These are phyloP conservation scores for Triglochin maritima DNA, from an alignment of 106 monocot species.

Conservation along the genomic window DNA sequence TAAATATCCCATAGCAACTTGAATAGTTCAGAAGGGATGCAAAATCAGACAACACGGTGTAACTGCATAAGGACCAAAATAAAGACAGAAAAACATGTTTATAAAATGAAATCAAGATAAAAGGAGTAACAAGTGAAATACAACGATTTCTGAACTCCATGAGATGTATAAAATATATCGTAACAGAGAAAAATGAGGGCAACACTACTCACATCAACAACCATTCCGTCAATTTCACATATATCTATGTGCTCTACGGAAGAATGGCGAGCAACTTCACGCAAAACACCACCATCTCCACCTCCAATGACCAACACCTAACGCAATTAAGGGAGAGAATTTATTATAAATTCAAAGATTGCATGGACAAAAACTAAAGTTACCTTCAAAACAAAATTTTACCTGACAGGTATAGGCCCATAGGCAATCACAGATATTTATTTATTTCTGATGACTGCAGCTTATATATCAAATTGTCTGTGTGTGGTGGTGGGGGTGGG, in stretches of 20 bases:
- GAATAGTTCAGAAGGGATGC: too few relatives aligned
- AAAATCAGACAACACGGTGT: too few relatives aligned
- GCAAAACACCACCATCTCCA: slow-evolving; percentile 41
- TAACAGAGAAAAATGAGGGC: neutral
- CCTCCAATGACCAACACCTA: slow-evolving; percentile 44
- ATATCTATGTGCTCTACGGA: slow-evolving; percentile 40
- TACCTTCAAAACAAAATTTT: neutral
- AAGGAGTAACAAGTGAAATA: too few relatives aligned
- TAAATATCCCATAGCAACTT: too few relatives aligned
- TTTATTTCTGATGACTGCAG: neutral
- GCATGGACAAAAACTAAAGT: neutral
- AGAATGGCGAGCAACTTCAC: slow-evolving; percentile 36
- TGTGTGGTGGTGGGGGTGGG: too few relatives aligned
- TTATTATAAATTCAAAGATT: neutral
- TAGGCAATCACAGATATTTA: neutral
- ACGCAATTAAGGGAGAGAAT: neutral
- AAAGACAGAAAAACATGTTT: too few relatives aligned
- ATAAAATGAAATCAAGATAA: too few relatives aligned
- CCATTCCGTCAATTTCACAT: slow-evolving; percentile 43
- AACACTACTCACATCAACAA: slow-evolving; percentile 32
- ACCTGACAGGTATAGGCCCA: neutral
- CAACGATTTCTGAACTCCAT: too few relatives aligned
- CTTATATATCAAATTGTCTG: neutral
- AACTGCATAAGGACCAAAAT: too few relatives aligned
- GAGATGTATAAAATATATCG: too few relatives aligned